Conservation (phyloP, 1,284 basidiomycete species). For the Calocybe gambosa region DNA sequence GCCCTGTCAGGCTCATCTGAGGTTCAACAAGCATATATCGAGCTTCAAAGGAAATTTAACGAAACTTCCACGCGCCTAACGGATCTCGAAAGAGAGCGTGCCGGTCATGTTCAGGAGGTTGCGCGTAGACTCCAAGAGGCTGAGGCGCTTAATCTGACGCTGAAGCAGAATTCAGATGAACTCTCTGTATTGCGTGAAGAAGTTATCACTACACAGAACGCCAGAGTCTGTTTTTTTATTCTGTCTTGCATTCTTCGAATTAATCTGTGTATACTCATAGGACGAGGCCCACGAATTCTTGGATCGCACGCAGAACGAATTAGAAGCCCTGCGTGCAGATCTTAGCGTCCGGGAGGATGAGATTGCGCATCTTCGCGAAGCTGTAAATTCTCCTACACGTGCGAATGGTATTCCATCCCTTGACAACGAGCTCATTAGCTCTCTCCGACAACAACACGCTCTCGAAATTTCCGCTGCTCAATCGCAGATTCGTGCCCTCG, state of each 20-base stretch:
- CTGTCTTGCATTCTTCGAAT: neutral
- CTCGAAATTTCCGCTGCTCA: conserved; percentile 76
- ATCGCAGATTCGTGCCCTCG: conserved; percentile 69
- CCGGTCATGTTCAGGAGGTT: conserved; percentile 47
- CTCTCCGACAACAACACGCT: conserved; percentile 63
- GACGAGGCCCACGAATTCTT: conserved; percentile 60
- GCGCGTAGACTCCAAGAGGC: conserved; percentile 47
- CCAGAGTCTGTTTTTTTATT: conserved; percentile 28
- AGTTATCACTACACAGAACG: conserved; percentile 40
- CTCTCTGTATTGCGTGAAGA: conserved; percentile 40
- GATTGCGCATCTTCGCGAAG: conserved; percentile 47
- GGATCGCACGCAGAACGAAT: conserved; percentile 55
- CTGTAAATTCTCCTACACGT: conserved; percentile 27
- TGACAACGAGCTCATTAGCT: conserved; percentile 65
- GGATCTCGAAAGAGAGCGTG: conserved; percentile 53
- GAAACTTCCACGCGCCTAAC: conserved; percentile 42
- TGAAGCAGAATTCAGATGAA: conserved; percentile 45
- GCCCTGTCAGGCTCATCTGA: conserved; percentile 46
- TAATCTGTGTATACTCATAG: conserved; percentile 19
- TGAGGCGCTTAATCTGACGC: conserved; percentile 38
- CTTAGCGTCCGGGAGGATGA: conserved; percentile 57
- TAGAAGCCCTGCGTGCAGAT: conserved; percentile 58
- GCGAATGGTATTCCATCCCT: conserved; percentile 41
- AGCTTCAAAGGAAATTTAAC: conserved; percentile 60
- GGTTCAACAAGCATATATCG: conserved; percentile 54